A percentile compares a stretch with the other conserved stretches of the same genome.
Conservation (phyloP, 805 yeast genomes). For the Sporopachydermia lactativora region DNA sequence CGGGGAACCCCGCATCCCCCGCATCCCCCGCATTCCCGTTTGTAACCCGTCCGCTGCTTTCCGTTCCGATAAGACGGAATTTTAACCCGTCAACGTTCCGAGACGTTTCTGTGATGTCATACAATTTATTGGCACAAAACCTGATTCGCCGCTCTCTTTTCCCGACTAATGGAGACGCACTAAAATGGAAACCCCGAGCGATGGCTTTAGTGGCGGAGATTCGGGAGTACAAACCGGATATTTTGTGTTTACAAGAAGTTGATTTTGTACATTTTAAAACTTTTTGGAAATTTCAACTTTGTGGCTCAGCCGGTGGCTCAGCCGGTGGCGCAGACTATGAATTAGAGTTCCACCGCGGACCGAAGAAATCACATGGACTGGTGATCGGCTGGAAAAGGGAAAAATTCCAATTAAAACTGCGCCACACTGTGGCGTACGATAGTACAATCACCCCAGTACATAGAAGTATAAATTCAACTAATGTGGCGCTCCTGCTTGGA, state of each 20-base stretch:
- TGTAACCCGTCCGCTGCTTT: too few species aligned
- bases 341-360: constrained; percentile 39
- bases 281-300: constrained; percentile 51
- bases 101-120: too few species aligned
- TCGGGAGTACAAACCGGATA: constrained; percentile 51
- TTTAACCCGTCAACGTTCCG: too few species aligned
- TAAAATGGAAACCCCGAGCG: constrained; percentile 71
- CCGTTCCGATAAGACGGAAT: too few species aligned
- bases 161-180: constrained; percentile 65
- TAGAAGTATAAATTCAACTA: constrained; percentile 50
- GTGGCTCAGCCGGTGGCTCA: constrained; percentile 18
- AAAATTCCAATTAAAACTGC: constrained; percentile 34
- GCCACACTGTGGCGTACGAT: constrained; percentile 50
- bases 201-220: constrained; percentile 53
- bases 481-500: constrained; percentile 53
- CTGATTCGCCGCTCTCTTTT: constrained; percentile 65
- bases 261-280: constrained; percentile 51
- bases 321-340: too few species aligned
- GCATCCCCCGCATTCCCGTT: too few species aligned
- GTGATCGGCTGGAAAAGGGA: constrained; percentile 44
- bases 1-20: too few species aligned
- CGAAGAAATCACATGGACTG: constrained; percentile 70
- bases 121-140: constrained; percentile 77
- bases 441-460: constrained; percentile 31
- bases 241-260: constrained; percentile 68